A percentile compares a stretch with the other conserved stretches of the same genome.
Evolutionary conservation across 2,329 filamentous ascomycete species (phyloP).

Genomic region (Exophiala sp.): DNA sequence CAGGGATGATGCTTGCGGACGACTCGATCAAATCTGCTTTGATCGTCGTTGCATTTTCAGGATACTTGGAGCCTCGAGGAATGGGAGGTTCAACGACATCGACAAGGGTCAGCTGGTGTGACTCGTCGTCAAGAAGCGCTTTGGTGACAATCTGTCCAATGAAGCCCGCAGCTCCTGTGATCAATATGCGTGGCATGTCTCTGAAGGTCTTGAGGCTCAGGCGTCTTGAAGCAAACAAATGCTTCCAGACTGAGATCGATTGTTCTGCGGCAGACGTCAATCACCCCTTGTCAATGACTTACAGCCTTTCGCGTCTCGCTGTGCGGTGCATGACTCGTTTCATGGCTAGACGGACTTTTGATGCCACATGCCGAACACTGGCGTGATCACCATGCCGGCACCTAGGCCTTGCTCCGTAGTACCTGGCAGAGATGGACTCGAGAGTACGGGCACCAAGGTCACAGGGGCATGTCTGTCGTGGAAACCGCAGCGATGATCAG

Average conservation of each 20-base stretch:
- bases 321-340: no score
- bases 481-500: conserved; percentile 4
- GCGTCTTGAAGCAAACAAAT: not conserved
- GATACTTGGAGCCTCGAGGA: conserved; percentile 45
- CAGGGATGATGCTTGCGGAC: conserved; percentile 34
- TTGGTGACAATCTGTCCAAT: conserved; percentile 59
- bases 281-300: not conserved
- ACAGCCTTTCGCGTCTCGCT: conserved; percentile 1
- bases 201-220: conserved; percentile 41
- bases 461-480: not conserved
- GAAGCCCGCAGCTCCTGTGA: conserved; percentile 62
- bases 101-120: conserved; percentile 51
- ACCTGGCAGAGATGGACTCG: no score
- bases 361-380: conserved; percentile 1
- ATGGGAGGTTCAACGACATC: conserved; percentile 55
- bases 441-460: no score
- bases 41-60: conserved; percentile 48
- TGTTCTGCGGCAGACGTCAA: not conserved
- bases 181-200: conserved; percentile 45
- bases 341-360: not conserved
- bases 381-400: not conserved
- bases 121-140: conserved; percentile 51
- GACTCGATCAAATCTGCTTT: conserved; percentile 52
- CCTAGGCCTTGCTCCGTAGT: no score
- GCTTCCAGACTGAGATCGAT: not conserved